These are phyloP conservation scores for Prunus campanulata DNA, from an alignment of 306 rosid genomes.

Conservation along the genomic window DNA sequence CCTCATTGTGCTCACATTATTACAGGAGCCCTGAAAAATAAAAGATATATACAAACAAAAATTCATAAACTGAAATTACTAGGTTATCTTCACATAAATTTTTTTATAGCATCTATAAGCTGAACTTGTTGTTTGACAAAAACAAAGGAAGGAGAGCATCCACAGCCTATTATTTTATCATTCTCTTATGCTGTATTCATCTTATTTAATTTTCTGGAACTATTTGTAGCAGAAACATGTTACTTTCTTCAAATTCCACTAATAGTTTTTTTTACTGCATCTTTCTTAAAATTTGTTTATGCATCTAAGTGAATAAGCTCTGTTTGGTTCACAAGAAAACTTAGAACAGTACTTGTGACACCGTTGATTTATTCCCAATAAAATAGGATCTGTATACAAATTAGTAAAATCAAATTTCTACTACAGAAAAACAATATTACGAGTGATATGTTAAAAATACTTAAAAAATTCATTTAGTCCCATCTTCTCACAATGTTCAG, in stretches of 20 bases:
- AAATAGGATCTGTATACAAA: neutral
- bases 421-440: neutral
- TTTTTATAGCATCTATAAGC: neutral
- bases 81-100: neutral
- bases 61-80: constrained; percentile 6
- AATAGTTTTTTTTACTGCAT: neutral
- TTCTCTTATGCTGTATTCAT: neutral
- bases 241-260: neutral
- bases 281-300: neutral
- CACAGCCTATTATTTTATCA: neutral
- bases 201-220: neutral
- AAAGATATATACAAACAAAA: neutral
- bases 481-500: neutral
- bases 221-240: neutral
- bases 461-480: neutral
- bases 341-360: neutral
- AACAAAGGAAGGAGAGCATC: neutral
- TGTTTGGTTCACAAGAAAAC: neutral
- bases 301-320: neutral
- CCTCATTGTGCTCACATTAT: constrained; percentile 28
- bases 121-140: neutral
- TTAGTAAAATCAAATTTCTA: neutral
- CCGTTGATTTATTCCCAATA: neutral
- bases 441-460: neutral
- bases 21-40: constrained; percentile 29